Base-by-base conservation (phyloP, 2,329 filamentous ascomycete species). In the Ophiostoma sp. region DNA sequence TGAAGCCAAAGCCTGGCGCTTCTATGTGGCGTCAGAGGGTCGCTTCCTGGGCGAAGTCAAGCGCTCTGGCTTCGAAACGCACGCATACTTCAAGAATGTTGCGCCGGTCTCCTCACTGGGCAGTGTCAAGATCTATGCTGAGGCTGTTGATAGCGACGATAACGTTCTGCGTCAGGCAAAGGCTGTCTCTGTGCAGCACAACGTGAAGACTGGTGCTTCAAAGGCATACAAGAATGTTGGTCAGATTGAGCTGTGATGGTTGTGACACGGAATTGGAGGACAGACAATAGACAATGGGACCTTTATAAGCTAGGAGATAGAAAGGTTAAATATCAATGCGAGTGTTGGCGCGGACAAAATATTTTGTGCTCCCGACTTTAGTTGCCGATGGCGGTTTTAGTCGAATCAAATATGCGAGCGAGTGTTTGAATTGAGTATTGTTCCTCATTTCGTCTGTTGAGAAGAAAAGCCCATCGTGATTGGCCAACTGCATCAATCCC, bases 1-100 rank as follows among this genome's bases (percentile, higher is more conserved):
- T 3, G 77, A 80, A 39, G 77, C 80, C 31, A 75, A 72, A 17
- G 70, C 71, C 19, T 77, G 76, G 76, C 71, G 76, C 19, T 78
- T 79, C 31, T 69, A 69, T 11, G 42, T 28, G 2, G 63, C n/a
- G 25, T 12, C 19, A 8, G 45, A 48, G 25, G 45, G 45, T 7
- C 66, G 66, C 12, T 36, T 52, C 45, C 8, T 69, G 42, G 45
- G 66, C 9, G 45, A 50, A 19, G 45, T 5, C 3, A 52, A 69
- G 45, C 66, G 66, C 19, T 22, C 66, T 9, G 66, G 66, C 5
- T 69, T 69, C 36, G 66, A 55, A 42, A 69, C 66, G 28, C 45
- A 69, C 12, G 48, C 66, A 36, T 9, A 39, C 48, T 55, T 55
- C 11, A n/a, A 36, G 48, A 55, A 55, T 17, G 31, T 55, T 22